Conservation (phyloP, 2,329 filamentous ascomycete species). For the Alternaria sp. region DNA sequence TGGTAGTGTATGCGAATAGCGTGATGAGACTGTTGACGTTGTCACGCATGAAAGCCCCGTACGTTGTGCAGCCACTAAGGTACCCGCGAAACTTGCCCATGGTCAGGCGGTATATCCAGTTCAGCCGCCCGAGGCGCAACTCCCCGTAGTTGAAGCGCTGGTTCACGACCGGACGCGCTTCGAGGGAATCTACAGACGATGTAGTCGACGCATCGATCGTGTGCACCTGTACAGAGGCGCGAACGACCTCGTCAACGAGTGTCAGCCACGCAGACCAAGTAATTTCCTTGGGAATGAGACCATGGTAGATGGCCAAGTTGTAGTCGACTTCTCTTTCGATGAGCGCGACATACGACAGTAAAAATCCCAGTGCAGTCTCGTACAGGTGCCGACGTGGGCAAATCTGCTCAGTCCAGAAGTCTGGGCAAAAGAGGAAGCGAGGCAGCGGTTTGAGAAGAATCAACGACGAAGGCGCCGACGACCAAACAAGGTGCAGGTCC, state of each 20-base stretch:
- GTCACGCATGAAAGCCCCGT: conserved; percentile 33
- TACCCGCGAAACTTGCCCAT: conserved; percentile 27
- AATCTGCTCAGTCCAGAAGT: conserved; percentile 29
- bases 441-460: conserved; percentile 36
- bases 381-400: conserved; percentile 26
- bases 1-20: conserved; percentile 36
- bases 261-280: conserved; percentile 30
- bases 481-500: conserved; percentile 35
- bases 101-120: conserved; percentile 33
- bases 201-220: conserved; percentile 4
- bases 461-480: conserved; percentile 10
- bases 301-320: conserved; percentile 20
- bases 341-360: conserved; percentile 30
- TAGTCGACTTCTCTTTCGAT: conserved; percentile 33
- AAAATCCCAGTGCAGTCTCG: conserved; percentile 29
- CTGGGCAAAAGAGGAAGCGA: conserved; percentile 26
- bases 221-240: conserved; percentile 4
- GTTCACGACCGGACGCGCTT: conserved; percentile 24
- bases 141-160: conserved; percentile 38
- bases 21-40: conserved; percentile 36
- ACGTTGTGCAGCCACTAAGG: conserved; percentile 31
- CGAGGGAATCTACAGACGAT: conserved; percentile 4
- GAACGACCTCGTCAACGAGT: conserved; percentile 21
- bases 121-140: conserved; percentile 34
- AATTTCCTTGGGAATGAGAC: conserved; percentile 29